Percentiles rank a stretch among this genome's conserved stretches.
Evolutionary conservation across 164 flowering plant species (phyloP).

Genomic region (Dillenia turbinata): DNA sequence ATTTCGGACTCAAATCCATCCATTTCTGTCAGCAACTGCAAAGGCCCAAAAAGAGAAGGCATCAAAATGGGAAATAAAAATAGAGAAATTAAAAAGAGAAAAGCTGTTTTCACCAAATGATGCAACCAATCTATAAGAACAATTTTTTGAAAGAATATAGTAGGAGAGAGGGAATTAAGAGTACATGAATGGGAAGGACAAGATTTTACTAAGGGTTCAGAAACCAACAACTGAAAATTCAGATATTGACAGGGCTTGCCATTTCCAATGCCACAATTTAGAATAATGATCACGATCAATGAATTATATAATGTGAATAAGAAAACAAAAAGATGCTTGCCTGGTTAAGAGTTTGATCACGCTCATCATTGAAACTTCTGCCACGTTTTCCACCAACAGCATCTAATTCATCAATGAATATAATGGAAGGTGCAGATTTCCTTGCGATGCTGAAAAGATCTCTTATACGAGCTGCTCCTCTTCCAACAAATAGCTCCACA

Average conservation of each 20-base stretch:
- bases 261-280: not conserved
- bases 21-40: conserved; percentile 95
- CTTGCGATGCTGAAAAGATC: conserved; percentile 86
- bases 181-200: no score
- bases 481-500: conserved; percentile 97
- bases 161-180: no score
- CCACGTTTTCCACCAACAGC: conserved; percentile 99
- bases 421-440: conserved; percentile 85
- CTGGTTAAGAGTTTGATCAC: conserved; percentile 97
- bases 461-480: conserved; percentile 98
- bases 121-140: no score
- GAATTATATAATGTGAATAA: conserved; percentile 2
- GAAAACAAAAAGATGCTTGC: conserved; percentile 37
- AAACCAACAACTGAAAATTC: no score
- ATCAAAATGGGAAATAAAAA: not conserved
- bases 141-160: no score
- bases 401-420: conserved; percentile 97
- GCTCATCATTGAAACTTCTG: conserved; percentile 95
- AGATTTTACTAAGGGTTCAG: no score
- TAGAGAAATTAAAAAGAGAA: not conserved
- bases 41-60: conserved; percentile 4
- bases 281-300: not conserved
- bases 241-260: no score
- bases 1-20: conserved; percentile 95
- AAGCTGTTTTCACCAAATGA: no score